Percentiles rank a stretch among this genome's conserved stretches.
These are phyloP conservation scores for Rosa lucieae DNA, from an alignment of 306 rosid genomes.

Conservation along the genomic window DNA sequence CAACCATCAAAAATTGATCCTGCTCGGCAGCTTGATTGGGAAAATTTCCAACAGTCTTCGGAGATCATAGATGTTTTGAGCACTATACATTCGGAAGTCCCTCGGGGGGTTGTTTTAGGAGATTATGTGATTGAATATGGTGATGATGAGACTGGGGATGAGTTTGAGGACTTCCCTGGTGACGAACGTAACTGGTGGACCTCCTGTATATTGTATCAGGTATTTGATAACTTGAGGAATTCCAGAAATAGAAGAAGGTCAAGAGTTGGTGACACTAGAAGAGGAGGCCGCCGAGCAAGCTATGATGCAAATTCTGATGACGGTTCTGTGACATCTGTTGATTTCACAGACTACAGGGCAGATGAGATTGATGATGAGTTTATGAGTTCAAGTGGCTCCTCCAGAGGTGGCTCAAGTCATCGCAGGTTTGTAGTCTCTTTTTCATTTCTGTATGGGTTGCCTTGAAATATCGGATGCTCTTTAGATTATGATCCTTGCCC, in stretches of 20 bases:
- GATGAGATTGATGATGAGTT: constrained; percentile 80
- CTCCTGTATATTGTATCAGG: constrained; percentile 88
- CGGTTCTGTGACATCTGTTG: constrained; percentile 75
- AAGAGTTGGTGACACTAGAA: constrained; percentile 61
- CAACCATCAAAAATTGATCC: constrained; percentile 93
- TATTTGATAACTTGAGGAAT: constrained; percentile 80
- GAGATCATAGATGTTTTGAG: constrained; percentile 96
- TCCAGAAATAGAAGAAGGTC: constrained; percentile 86
- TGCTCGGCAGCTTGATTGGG: constrained; percentile 95
- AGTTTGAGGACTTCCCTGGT: constrained; percentile 83
- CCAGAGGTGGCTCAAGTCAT: constrained; percentile 60
- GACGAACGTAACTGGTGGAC: constrained; percentile 97
- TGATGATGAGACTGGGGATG: constrained; percentile 76
- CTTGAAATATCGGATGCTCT: not conserved
- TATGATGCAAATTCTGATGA: constrained; percentile 83
- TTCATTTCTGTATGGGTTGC: not conserved
- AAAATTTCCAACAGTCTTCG: constrained; percentile 92
- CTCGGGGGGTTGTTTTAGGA: constrained; percentile 86
- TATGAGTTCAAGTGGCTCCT: constrained; percentile 49
- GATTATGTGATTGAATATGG: constrained; percentile 97
- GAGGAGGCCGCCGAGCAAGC: constrained; percentile 68
- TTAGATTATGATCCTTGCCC: not conserved
- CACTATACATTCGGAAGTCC: constrained; percentile 92
- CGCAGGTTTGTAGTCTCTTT: constrained; percentile 54
- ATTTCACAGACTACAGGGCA: constrained; percentile 59